Conservation (phyloP, 192 early-diverging fungal genomes). For the Chytriomyces hyalinus region DNA sequence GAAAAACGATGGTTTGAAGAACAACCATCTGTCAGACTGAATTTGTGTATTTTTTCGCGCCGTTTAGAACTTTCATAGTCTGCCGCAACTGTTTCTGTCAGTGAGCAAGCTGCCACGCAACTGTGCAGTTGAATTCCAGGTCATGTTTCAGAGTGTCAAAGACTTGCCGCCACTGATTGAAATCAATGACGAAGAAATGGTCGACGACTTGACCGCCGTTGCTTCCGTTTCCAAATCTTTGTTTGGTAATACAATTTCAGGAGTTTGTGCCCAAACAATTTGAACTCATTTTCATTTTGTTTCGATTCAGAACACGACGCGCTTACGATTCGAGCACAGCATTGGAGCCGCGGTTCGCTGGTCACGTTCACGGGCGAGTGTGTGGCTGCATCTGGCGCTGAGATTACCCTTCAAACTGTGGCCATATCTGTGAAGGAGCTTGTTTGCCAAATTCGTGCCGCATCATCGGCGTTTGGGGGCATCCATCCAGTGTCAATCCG, state of each 20-base stretch:
- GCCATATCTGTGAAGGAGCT: not conserved
- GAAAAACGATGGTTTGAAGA: not conserved
- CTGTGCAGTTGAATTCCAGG: constrained; percentile 73
- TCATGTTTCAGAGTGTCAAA: constrained; percentile 28
- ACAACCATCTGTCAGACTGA: not conserved
- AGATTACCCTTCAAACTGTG: not conserved
- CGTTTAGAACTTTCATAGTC: constrained; percentile 5
- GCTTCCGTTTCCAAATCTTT: too few species aligned
- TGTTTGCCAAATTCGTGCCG: not conserved
- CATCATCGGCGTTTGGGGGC: not conserved
- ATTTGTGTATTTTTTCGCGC: not conserved
- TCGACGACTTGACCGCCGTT: not conserved
- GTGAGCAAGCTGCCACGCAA: constrained; percentile 67
- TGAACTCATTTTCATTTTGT: not conserved
- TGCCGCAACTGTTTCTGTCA: constrained; percentile 60
- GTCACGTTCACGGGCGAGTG: not conserved
- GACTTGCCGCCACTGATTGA: not conserved
- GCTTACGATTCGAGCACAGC: not conserved
- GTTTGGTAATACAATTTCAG: too few species aligned
- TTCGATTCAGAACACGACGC: not conserved
- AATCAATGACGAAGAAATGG: constrained; percentile 1
- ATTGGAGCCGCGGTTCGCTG: not conserved
- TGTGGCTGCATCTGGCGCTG: not conserved
- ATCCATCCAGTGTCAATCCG: not conserved
- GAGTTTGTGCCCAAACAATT: not conserved